These are phyloP conservation scores for Kockiozyma suomiensis DNA, from an alignment of 805 yeast genomes.

Conservation along the genomic window DNA sequence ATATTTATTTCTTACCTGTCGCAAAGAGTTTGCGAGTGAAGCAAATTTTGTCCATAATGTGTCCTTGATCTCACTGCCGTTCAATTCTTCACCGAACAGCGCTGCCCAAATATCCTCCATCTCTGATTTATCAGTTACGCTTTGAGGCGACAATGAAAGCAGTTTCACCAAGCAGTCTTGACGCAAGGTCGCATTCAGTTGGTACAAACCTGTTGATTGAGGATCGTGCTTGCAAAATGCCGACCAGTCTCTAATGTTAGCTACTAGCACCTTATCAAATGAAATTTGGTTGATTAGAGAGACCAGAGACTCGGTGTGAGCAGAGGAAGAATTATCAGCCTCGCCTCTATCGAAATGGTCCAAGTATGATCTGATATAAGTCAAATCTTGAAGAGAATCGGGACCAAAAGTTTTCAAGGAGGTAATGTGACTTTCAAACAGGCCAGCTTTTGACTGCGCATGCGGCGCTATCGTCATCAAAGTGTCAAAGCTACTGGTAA, in stretches of 20 bases:
- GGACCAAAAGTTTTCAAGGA: conserved; percentile 15
- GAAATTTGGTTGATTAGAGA: background rate
- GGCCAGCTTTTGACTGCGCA: background rate
- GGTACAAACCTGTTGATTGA: conserved; percentile 8
- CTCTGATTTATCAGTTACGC: background rate
- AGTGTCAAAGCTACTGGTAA: conserved; percentile 1
- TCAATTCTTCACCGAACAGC: background rate
- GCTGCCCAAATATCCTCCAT: conserved; percentile 16
- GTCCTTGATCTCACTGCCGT: conserved; percentile 2
- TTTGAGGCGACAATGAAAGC: conserved; percentile 3
- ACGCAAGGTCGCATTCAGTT: conserved; percentile 14
- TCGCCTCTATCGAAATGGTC: background rate
- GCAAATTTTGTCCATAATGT: conserved; percentile 13
- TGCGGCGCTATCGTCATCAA: conserved; percentile 7
- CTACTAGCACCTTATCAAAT: background rate
- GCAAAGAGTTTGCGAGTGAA: background rate
- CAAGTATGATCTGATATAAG: conserved; percentile 10
- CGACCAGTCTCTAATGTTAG: conserved; percentile 12
- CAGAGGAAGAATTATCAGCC: background rate
- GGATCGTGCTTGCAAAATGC: background rate
- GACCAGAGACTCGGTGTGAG: background rate
- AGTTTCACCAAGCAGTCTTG: conserved; percentile 17
- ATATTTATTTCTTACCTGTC: conserved; percentile 1
- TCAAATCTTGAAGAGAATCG: conserved; percentile 17
- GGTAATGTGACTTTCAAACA: conserved; percentile 11